Base-by-base conservation (phyloP, 148 eudicot species). In the Vaccinium darrowii region DNA sequence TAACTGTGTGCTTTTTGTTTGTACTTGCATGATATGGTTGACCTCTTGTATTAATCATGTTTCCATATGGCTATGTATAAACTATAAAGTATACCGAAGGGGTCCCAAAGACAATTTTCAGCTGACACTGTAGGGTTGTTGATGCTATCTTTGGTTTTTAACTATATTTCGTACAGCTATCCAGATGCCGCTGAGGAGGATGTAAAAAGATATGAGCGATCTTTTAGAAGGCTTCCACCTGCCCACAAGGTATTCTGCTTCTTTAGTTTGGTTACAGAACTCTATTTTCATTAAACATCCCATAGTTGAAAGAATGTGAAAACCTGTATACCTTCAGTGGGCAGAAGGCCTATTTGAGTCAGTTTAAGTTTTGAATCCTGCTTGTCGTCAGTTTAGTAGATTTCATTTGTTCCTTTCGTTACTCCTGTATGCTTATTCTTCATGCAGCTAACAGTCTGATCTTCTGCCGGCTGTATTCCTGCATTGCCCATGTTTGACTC, bases 111-210 rank as follows among this genome's bases (percentile, higher is more conserved):
- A 43, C n/a, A 50, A 80, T 19, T 80, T 39, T 60, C 83, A 36
- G 43, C 83, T 11, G 25, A 39, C 53, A 18, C 49, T 53, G 8
- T 73, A 15, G 36, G 75, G 18, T 73, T 73, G 16, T 16, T 5
- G 53, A 83, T 6, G 21, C 16, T 69, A 72, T 50, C 18, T 21
- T 15, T 82, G 54, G 54, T 79, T 18, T 80, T 56, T 72, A 39
- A 80, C 57, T 81, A 81, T 50, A 57, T 81, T 84, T 65, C 81
- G 53, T 84, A 27, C 88, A 97, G 99, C 87, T 97, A 97, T 90
- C 95, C 94, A 25, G 99, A 97, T 67, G 99, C 98, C 19, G 92
- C 99, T 10, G 98, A 94, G 83, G 95, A 92, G 87, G 99, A 97
- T 87, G 85, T 95, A n/a, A 91, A 79, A 89, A 89, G 93, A 78